Evolutionary conservation across 2,329 filamentous ascomycete species (phyloP).

Genomic region (Seiridium unicorne): DNA sequence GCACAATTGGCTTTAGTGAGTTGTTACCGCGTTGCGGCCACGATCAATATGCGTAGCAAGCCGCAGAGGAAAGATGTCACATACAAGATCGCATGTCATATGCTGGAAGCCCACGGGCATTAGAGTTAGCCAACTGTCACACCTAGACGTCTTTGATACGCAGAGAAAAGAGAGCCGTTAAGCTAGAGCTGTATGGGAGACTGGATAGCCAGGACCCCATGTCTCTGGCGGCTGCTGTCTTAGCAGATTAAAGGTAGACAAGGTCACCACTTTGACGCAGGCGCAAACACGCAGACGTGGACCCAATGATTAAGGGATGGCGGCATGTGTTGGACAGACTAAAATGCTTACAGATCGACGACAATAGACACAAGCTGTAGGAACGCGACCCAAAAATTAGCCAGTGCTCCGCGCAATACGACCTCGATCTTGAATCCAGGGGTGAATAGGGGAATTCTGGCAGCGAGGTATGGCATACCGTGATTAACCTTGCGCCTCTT

Average conservation of each 20-base stretch:
- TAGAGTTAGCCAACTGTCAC: conserved; percentile 43
- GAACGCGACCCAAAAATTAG: conserved; percentile 39
- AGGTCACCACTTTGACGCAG: conserved; percentile 16
- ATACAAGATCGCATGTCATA: conserved; percentile 91
- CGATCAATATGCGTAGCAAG: no score
- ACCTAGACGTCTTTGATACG: conserved; percentile 8
- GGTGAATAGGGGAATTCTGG: conserved; percentile 17
- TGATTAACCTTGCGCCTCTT: conserved; percentile 89
- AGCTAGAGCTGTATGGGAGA: conserved; percentile 9
- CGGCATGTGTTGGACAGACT: conserved; percentile 23
- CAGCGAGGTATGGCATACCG: conserved; percentile 55
- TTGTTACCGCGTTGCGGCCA: conserved; percentile 12
- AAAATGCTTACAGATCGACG: conserved; percentile 74
- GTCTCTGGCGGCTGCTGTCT: conserved; percentile 10
- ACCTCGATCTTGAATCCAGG: conserved; percentile 12
- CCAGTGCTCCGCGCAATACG: conserved; percentile 21
- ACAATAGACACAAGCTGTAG: conserved; percentile 82
- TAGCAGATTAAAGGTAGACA: conserved; percentile 13
- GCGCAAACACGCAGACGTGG: conserved; percentile 25
- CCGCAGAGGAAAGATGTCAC: conserved; percentile 38
- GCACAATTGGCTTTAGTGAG: conserved; percentile 30
- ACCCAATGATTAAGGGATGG: conserved; percentile 25
- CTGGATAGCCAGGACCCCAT: conserved; percentile 1
- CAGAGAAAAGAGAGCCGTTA: background rate
- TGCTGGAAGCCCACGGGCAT: conserved; percentile 57